Conservation (phyloP, 2,329 filamentous ascomycete species). For the Didymella segeticola region DNA sequence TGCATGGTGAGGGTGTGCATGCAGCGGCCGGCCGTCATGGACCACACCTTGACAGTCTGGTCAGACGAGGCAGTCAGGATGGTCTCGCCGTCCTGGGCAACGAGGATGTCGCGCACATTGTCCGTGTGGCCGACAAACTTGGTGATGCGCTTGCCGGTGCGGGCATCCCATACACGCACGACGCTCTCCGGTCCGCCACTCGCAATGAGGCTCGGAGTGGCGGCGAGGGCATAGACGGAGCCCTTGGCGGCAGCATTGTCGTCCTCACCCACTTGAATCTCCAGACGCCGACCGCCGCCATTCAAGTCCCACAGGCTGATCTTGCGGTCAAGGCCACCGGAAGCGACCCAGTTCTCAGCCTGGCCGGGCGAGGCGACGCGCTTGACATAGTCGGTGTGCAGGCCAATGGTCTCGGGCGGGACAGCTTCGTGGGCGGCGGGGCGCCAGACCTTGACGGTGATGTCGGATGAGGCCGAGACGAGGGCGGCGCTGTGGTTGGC, state of each 20-base stretch:
- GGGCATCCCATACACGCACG: slow-evolving; percentile 89
- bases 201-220: slow-evolving; percentile 80
- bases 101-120: slow-evolving; percentile 88
- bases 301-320: slow-evolving; percentile 94
- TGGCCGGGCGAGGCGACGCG: slow-evolving; percentile 80
- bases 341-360: slow-evolving; percentile 84
- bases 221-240: slow-evolving; percentile 89
- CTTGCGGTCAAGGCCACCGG: slow-evolving; percentile 89
- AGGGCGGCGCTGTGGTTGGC: slow-evolving; percentile 79
- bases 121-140: slow-evolving; percentile 97
- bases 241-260: slow-evolving; percentile 84
- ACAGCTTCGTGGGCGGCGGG: slow-evolving; percentile 69
- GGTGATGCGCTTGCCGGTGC: slow-evolving; percentile 86
- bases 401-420: slow-evolving; percentile 80
- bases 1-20: slow-evolving; percentile 99
- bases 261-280: slow-evolving; percentile 84
- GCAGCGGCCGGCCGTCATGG: slow-evolving; percentile 90
- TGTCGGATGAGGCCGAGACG: slow-evolving; percentile 90
- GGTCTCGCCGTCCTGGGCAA: slow-evolving; percentile 86
- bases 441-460: slow-evolving; percentile 91
- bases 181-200: slow-evolving; percentile 94
- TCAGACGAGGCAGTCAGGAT: slow-evolving; percentile 95
- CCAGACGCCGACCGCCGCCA: slow-evolving; percentile 82
- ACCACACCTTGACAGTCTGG: slow-evolving; percentile 98
- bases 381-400: slow-evolving; percentile 96